Conservation (phyloP, 805 yeast species). For the Candida jianshihensis region DNA sequence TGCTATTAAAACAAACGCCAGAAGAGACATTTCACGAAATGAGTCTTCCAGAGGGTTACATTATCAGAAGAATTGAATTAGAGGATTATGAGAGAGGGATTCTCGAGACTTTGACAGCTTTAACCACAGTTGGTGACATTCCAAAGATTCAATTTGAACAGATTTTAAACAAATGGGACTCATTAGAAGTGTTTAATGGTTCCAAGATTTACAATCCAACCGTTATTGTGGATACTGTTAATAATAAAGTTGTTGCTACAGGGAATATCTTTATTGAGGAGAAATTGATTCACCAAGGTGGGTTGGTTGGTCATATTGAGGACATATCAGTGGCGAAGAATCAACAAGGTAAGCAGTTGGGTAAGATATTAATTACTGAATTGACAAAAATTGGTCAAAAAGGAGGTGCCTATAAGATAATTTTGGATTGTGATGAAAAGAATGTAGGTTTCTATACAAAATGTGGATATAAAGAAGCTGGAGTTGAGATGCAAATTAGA, state of each 20-base stretch:
- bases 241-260: constrained; percentile 62
- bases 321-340: constrained; percentile 74
- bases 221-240: constrained; percentile 50
- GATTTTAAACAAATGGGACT: constrained; percentile 54
- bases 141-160: constrained; percentile 40
- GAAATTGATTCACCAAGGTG: constrained; percentile 79
- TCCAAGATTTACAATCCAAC: constrained; percentile 51
- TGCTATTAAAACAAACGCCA: background rate
- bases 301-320: constrained; percentile 88
- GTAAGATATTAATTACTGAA: constrained; percentile 55
- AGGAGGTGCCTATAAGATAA: constrained; percentile 78
- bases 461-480: constrained; percentile 67
- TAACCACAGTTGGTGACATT: constrained; percentile 82
- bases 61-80: constrained; percentile 47
- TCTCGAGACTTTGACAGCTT: constrained; percentile 51
- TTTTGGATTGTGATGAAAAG: constrained; percentile 79
- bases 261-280: constrained; percentile 78
- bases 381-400: constrained; percentile 53
- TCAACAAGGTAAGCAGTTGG: constrained; percentile 83
- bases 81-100: constrained; percentile 60
- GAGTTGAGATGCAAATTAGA: constrained; percentile 61
- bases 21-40: background rate
- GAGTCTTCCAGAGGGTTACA: constrained; percentile 58
- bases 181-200: constrained; percentile 21
- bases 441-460: constrained; percentile 84